Percentiles rank a stretch among this genome's conserved stretches.
Conservation (phyloP, 345 rosid species). For the Aquilaria sinensis region DNA sequence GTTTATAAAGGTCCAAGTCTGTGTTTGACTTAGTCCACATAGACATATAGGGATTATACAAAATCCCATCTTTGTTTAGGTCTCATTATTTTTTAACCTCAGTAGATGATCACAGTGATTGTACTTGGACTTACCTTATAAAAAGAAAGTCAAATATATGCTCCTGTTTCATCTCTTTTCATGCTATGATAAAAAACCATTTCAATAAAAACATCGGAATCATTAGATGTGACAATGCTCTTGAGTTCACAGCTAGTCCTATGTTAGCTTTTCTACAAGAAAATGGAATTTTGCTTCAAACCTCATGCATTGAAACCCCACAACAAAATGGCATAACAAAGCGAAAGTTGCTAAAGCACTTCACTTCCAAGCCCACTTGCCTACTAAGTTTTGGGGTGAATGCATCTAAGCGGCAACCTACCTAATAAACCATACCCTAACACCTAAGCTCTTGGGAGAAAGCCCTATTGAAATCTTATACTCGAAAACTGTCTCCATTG, state of each 20-base stretch:
- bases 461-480: too few species aligned
- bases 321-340: neutral
- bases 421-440: neutral
- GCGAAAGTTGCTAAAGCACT: neutral
- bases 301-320: neutral
- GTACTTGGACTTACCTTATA: neutral
- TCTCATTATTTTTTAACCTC: neutral
- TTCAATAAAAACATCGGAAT: too few species aligned
- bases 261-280: neutral
- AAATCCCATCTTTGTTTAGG: too few species aligned
- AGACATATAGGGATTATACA: too few species aligned
- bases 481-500: too few species aligned
- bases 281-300: neutral
- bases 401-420: neutral
- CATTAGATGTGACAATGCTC: too few species aligned
- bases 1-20: too few species aligned
- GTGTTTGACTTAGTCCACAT: too few species aligned
- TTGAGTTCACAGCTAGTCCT: too few species aligned
- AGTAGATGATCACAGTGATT: neutral
- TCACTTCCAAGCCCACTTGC: too few species aligned
- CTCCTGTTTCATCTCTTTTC: neutral
- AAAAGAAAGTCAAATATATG: neutral
- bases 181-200: too few species aligned
- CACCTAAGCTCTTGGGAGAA: too few species aligned
- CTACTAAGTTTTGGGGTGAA: neutral